phyloP scores from a whole-genome alignment of 2,329 filamentous ascomycete species.

The Diaporthe ilicicola region DNA sequence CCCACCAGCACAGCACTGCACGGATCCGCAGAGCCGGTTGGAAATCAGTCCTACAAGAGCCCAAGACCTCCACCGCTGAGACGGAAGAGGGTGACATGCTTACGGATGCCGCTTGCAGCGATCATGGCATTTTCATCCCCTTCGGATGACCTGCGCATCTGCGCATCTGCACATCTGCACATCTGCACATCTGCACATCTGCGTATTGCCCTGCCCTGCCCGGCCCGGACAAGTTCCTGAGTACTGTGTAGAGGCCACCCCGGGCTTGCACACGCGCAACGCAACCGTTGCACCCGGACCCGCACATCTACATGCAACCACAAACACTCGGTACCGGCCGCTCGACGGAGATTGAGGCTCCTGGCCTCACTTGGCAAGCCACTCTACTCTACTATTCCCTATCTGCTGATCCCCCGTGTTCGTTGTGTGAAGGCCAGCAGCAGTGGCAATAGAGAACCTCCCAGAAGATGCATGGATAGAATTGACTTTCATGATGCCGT shows the following conservation, averaged over 20 bases:
- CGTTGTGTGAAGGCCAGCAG: not conserved
- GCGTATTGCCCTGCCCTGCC: not conserved
- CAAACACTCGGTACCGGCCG: constrained; percentile 17
- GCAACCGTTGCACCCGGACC: not conserved
- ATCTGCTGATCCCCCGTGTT: not conserved
- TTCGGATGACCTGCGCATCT: not conserved
- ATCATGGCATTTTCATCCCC: constrained; percentile 17
- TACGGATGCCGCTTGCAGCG: not conserved
- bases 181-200: not conserved
- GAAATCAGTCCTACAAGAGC: constrained; percentile 21
- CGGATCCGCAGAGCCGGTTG: constrained; percentile 23
- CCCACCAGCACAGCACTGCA: not conserved
- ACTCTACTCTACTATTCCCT: not conserved
- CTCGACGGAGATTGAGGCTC: constrained; percentile 14
- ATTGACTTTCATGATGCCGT: not conserved
- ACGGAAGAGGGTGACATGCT: constrained; percentile 8
- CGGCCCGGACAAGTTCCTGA: constrained; percentile 16
- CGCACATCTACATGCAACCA: not conserved
- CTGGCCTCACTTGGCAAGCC: constrained; percentile 18
- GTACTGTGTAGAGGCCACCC: not conserved
- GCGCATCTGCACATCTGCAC: not conserved
- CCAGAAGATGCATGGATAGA: not conserved
- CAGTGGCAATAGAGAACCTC: not conserved
- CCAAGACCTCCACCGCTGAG: constrained; percentile 17
- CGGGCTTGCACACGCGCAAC: not conserved